Conservation (phyloP, 2,329 filamentous ascomycete species). For the Cladosporium sp. region DNA sequence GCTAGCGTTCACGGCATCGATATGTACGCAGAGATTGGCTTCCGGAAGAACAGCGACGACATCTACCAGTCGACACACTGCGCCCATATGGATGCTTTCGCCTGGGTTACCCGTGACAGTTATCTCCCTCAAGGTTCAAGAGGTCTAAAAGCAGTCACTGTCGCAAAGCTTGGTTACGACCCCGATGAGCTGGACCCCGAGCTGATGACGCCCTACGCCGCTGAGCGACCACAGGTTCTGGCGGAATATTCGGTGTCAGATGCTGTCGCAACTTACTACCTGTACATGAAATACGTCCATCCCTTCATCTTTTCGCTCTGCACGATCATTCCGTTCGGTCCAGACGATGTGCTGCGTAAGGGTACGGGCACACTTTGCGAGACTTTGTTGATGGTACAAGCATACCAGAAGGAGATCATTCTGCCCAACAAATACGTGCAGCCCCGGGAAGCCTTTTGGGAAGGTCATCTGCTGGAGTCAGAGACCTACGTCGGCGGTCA, state of each 20-base stretch:
- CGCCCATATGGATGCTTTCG: slow-evolving; percentile 97
- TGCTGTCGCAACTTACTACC: slow-evolving; percentile 95
- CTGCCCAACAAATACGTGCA: slow-evolving; percentile 94
- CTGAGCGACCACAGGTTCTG: slow-evolving; percentile 84
- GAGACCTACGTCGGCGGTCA: slow-evolving; percentile 98
- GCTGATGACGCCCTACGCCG: slow-evolving; percentile 86
- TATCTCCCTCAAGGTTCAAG: slow-evolving; percentile 96
- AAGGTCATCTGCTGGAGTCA: slow-evolving; percentile 90
- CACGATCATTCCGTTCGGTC: slow-evolving; percentile 88
- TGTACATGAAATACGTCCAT: slow-evolving; percentile 99
- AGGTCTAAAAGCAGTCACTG: slow-evolving; percentile 94
- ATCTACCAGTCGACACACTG: slow-evolving; percentile 95
- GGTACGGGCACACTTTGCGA: slow-evolving; percentile 98
- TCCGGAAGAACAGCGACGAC: slow-evolving; percentile 90
- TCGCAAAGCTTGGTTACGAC: slow-evolving; percentile 96
- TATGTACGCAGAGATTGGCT: slow-evolving; percentile 98
- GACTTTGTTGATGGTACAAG: slow-evolving; percentile 98
- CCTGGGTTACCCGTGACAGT: slow-evolving; percentile 98
- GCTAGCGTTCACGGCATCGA: slow-evolving; percentile 94
- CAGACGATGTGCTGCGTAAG: slow-evolving; percentile 89
- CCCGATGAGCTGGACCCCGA: slow-evolving; percentile 97
- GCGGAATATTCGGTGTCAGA: slow-evolving; percentile 99
- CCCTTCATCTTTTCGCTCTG: slow-evolving; percentile 98
- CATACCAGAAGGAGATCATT: slow-evolving; percentile 85
- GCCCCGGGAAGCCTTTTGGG: slow-evolving; percentile 89